Conservation (phyloP, 2,329 filamentous ascomycete genomes). For the Aspergillus sp. region DNA sequence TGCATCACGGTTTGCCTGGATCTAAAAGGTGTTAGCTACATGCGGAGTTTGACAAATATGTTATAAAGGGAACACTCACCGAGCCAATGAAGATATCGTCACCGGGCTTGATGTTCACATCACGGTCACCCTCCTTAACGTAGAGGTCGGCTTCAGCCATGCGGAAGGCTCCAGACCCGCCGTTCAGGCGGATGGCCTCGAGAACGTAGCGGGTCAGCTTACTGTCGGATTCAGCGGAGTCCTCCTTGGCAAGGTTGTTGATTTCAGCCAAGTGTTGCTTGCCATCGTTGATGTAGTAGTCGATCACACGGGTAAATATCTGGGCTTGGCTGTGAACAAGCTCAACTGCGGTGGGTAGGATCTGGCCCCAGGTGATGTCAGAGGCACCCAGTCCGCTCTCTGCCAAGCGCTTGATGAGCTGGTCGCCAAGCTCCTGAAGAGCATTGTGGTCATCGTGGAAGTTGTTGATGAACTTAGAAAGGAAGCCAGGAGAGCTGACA, state of each 20-base stretch:
- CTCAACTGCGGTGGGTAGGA: conserved; percentile 66
- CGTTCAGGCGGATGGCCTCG: conserved; percentile 70
- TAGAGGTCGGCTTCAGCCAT: conserved; percentile 50
- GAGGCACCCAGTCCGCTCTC: conserved; percentile 62
- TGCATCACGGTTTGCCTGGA: conserved; percentile 56
- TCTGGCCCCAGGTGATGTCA: conserved; percentile 70
- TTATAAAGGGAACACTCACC: conserved; percentile 34
- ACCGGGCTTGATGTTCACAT: conserved; percentile 54
- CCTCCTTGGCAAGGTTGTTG: conserved; percentile 57
- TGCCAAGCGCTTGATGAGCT: conserved; percentile 64
- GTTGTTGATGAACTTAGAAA: conserved; percentile 52
- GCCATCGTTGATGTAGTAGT: conserved; percentile 67
- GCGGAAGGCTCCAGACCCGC: conserved; percentile 62
- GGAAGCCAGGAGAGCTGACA: conserved; percentile 55
- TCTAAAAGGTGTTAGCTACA: conserved; percentile 21
- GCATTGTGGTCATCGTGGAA: conserved; percentile 54
- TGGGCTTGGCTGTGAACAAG: conserved; percentile 71
- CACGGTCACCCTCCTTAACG: conserved; percentile 52
- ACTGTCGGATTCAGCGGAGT: conserved; percentile 59
- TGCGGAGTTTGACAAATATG: neutral
- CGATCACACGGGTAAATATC: conserved; percentile 69
- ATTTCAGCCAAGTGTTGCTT: conserved; percentile 60
- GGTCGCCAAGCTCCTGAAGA: conserved; percentile 63
- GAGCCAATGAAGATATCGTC: conserved; percentile 66
- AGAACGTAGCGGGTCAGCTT: conserved; percentile 67